Evolutionary conservation across 2,329 filamentous ascomycete genomes (phyloP), one percentile per base, ranked within the genome.

Genomic region (Diplodia intermedia): DNA sequence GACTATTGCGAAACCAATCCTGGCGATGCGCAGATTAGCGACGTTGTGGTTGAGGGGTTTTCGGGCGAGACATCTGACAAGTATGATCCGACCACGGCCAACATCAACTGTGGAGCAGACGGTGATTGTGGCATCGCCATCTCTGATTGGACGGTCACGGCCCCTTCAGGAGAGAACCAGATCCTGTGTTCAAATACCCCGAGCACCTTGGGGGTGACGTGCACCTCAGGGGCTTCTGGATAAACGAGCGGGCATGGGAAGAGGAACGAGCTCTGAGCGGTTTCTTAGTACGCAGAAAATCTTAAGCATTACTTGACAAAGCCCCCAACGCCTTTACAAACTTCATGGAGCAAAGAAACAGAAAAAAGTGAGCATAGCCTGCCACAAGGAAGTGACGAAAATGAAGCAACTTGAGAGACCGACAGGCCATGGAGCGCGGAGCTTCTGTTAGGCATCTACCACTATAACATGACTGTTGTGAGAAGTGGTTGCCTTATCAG

Each of bases 41-140:
- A 36, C 4, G 50, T 68, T 8, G 55, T 62, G 11, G 43, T 89
- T 72, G 84, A 81, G 69, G 84, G 88, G 69, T 85, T 90, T 73
- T 77, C 77, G 23, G 87, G 87, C 0, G 85, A 80, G 1, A 88
- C 86, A 0, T 82, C 79, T 71, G 76, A 72, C 38, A 81, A 81
- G 70, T 79, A 80, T 68, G 74, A 79, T 38, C 80, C 80, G 7
- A 74, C 80, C 8, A 68, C 60, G 18, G 66, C 66, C 18, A 68
- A 68, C 49, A 31, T 68, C 50, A 65, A 63, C 57, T 68, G 66
- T 18, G 56, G 56, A 18, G 49, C 49, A 4, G 57, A 36, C 4
- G 66, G 66, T 29, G 54, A n/a, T 8, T 68, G 66, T 15, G 66
- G 60, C 5, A 52, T 68, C 36, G 26, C 36, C 18, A 50, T 68